Base-by-base conservation (phyloP, 257 asterid species). In the Capsicum chinense region DNA sequence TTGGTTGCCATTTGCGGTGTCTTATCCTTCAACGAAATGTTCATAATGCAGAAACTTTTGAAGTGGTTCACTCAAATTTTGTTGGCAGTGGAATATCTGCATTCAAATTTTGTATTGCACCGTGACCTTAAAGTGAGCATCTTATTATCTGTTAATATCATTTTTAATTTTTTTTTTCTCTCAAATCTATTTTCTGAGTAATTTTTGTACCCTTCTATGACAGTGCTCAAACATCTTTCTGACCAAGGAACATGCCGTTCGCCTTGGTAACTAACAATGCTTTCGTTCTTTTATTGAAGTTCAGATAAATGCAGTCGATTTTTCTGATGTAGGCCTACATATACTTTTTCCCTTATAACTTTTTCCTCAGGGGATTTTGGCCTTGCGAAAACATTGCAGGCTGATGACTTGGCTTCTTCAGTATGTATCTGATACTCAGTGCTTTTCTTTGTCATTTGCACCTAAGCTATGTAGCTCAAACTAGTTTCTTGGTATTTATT, bases 211-310 rank as follows among this genome's bases (percentile, higher is more conserved):
- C 76, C 74, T 63, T 81, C 89, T 76, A 80, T 87, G 86, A 84
- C 94, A 97, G 99, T 97, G 99, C 90, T 97, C 99, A 83, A 97
- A 97, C 90, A 97, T 97, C 83, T 97, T 97, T 87, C 97, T 97
- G 83, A 94, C 99, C 73, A 95, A 94, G 88, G 99, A 97, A 85
- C 97, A 94, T 84, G 94, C 94, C 57, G 90, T 97, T 84, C 99
- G 98, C 82, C 93, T 97, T 17, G 99, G 99, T 97, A 90, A 83
- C 91, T 87, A 89, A 42, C 73, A 57, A 10, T 56, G 76, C 12
- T 52, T 79, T 15, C 11, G 26, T 85, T 76, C 59, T 81, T 76
- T 82, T 83, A 79, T 54, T 78, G 68, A 56, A 84, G 79, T 57
- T 35, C 33, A 84, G 81, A 64, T 73, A n/a, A 50, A 76, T 58